These are phyloP conservation scores for Leccinum angustisporum DNA, from an alignment of 1,284 basidiomycete species.

Conservation along the genomic window DNA sequence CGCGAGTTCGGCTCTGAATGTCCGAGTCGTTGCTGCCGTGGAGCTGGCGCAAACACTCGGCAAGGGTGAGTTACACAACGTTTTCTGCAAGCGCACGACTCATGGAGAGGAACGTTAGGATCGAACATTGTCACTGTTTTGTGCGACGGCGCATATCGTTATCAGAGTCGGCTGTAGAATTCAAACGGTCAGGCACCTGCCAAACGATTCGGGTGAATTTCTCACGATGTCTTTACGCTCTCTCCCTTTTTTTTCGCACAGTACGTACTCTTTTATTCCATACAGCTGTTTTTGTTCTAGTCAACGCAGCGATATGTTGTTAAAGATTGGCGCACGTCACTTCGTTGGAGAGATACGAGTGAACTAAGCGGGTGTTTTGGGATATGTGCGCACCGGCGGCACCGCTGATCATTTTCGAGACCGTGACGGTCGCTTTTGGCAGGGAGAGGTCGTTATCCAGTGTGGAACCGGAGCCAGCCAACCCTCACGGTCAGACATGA, in stretches of 20 bases:
- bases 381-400: constrained; percentile 9
- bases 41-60: constrained; percentile 88
- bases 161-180: constrained; percentile 78
- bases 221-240: too few relatives aligned
- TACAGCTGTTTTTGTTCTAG: background rate
- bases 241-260: too few relatives aligned
- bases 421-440: constrained; percentile 96
- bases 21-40: constrained; percentile 75
- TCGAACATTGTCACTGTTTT: constrained; percentile 88
- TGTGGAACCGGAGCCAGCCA: constrained; percentile 37
- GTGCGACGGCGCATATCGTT: constrained; percentile 95
- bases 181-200: too few relatives aligned
- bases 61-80: constrained; percentile 49
- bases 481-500: constrained; percentile 83
- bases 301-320: background rate
- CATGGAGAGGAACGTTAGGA: constrained; percentile 44
- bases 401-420: constrained; percentile 89
- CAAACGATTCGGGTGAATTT: too few relatives aligned
- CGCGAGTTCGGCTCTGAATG: constrained; percentile 94
- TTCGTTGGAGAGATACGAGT: constrained; percentile 67
- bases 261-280: too few relatives aligned
- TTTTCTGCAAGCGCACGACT: background rate
- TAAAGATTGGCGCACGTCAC: constrained; percentile 61
- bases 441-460: constrained; percentile 89
- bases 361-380: constrained; percentile 5